phyloP scores from a whole-genome alignment of 2,329 filamentous ascomycete genomes.

The Magnaporthiopsis poae region DNA sequence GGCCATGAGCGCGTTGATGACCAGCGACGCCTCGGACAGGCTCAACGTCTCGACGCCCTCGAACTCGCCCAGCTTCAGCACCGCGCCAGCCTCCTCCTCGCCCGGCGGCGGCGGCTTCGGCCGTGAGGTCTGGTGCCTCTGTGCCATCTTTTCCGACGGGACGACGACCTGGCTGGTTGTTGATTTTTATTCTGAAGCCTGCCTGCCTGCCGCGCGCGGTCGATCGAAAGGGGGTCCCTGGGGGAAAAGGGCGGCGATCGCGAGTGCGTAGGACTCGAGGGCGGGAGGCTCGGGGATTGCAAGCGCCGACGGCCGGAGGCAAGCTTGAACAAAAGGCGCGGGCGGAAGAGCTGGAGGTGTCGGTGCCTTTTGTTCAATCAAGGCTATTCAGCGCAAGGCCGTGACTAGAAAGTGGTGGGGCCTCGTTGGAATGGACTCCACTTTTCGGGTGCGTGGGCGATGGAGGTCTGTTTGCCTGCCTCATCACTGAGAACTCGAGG shows the following conservation, averaged over 20 bases:
- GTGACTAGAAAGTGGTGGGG: background rate
- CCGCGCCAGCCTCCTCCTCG: constrained; percentile 77
- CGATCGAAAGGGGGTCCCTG: too few species aligned
- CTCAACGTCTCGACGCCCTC: constrained; percentile 84
- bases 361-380: background rate
- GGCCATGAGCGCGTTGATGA: constrained; percentile 80
- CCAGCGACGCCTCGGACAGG: constrained; percentile 79
- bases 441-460: too few species aligned
- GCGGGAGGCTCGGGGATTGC: too few species aligned
- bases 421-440: background rate
- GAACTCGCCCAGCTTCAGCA: constrained; percentile 85
- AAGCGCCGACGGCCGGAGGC: too few species aligned
- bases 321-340: too few species aligned
- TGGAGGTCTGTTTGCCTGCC: too few species aligned
- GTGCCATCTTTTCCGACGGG: constrained; percentile 26
- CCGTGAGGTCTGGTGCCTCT: constrained; percentile 45
- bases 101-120: constrained; percentile 59
- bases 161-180: too few species aligned
- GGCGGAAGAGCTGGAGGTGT: background rate
- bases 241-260: too few species aligned
- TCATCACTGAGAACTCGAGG: too few species aligned
- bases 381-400: background rate
- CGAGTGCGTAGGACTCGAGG: too few species aligned
- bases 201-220: too few species aligned
- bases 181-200: too few species aligned